Percentiles rank a stretch among this genome's conserved stretches.
Conservation (phyloP, 129 eudicot species). For the Lactuca sativa region DNA sequence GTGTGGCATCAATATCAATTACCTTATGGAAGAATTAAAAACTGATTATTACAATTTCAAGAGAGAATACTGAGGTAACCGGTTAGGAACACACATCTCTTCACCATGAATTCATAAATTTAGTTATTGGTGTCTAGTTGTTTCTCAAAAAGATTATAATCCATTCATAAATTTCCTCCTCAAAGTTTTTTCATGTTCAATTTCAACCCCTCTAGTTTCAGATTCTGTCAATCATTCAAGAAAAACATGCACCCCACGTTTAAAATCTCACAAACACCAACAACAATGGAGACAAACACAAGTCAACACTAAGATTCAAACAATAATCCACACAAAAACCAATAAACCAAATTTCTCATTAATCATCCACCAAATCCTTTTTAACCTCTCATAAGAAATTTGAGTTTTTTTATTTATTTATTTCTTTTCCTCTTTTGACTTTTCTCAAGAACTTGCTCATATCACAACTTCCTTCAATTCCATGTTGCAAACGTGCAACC, state of each 20-base stretch:
- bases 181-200: not conserved
- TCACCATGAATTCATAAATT: no score
- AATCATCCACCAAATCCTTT: constrained; percentile 19
- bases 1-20: no score
- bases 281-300: constrained; percentile 17
- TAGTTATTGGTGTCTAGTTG: not conserved
- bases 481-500: constrained; percentile 17
- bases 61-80: no score
- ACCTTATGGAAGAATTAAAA: no score
- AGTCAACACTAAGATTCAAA: constrained; percentile 18
- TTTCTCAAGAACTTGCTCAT: constrained; percentile 3
- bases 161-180: no score
- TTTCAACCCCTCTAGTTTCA: constrained; percentile 1
- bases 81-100: no score
- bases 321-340: constrained; percentile 11
- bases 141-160: not conserved
- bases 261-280: constrained; percentile 22
- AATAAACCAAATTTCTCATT: not conserved
- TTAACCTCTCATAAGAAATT: constrained; percentile 22
- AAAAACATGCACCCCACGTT: constrained; percentile 64
- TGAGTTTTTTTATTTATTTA: constrained; percentile 13
- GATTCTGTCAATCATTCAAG: not conserved
- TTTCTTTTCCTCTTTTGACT: not conserved
- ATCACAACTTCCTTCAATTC: constrained; percentile 4
- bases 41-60: no score